These are phyloP conservation scores for Meyerozyma sp. DNA, from an alignment of 1,139 yeast genomes.

Conservation along the genomic window DNA sequence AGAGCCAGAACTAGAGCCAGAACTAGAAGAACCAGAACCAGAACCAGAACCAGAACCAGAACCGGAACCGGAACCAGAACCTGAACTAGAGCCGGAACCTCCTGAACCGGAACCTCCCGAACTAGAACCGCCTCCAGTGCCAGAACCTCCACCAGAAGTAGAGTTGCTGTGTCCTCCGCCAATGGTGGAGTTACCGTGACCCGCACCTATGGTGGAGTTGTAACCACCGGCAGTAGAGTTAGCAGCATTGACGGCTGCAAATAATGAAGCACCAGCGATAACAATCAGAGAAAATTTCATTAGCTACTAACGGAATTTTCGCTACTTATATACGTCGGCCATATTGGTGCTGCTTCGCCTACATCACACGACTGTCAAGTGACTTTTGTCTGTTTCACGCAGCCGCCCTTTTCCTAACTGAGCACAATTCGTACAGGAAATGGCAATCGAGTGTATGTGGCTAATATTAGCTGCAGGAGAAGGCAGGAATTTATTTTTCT, in stretches of 20 bases:
- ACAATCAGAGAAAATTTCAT: neutral
- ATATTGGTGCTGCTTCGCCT: slow-evolving; percentile 1
- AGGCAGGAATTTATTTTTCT: neutral
- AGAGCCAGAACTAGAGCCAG: neutral
- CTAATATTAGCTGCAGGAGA: neutral
- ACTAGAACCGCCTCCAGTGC: neutral
- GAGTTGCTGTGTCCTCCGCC: neutral
- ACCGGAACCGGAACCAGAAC: neutral
- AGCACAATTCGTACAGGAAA: neutral
- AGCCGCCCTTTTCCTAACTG: neutral
- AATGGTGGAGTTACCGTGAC: neutral
- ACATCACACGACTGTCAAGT: slow-evolving; percentile 1
- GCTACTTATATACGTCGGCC: neutral
- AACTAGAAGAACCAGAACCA: neutral
- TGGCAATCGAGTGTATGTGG: neutral
- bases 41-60: neutral
- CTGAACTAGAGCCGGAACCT: neutral
- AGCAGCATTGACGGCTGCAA: slow-evolving; percentile 1
- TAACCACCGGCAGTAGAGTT: neutral
- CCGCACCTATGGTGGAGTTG: neutral
- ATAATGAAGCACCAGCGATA: neutral
- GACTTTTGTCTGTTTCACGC: neutral
- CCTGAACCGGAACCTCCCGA: neutral
- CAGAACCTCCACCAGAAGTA: neutral
- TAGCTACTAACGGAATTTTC: neutral